Evolutionary conservation across 2,329 filamentous ascomycete genomes (phyloP), one percentile per base, ranked within the genome.

Genomic region (Stagonosporopsis tanaceti): DNA sequence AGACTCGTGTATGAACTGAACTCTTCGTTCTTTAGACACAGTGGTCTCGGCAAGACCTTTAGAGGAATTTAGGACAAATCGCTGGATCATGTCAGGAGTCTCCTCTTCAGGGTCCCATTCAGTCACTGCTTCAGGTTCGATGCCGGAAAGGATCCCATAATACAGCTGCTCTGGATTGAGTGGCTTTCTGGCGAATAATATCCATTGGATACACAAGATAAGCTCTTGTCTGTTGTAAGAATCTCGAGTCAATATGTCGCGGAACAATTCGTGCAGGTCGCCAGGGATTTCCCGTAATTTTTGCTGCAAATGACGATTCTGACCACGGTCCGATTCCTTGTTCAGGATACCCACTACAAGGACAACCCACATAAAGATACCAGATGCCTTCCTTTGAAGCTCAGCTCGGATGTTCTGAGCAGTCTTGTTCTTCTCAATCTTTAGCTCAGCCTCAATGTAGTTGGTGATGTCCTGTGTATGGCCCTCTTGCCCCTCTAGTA

Each of bases 201-300:
- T 44, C 62, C 59, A 65, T 20, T 66, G 64, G 5, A 69, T 60
- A 30, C 62, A 67, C 4, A 67, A 12, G 0, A 64, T 24, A 2
- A 63, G 48, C 9, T 41, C 42, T 8, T 62, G 50, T 38, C 42
- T 59, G 17, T 62, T 55, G 12, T 50, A 32, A 4, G 55, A 30
- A 24, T 88, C 84, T 15, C 83, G 76, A 0, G 55, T 77, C 8
- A 69, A 40, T 5, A 66, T 64, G 15, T 83, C 71, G 2, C 72
- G 74, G 57, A 89, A 87, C 0, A 88, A 63, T 0, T 81, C 72
- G 34, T 76, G 4, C 7, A 57, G 17, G 12, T 37, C 35, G n/a
- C 39, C 14, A 2, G 52, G 52, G 2, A 54, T 74, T 27, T 80
- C 74, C 7, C 65, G 22, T 1, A 83, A 68, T 53, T 67, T 70